phyloP scores from a whole-genome alignment of 345 rosid genomes.

The Draba incana region DNA sequence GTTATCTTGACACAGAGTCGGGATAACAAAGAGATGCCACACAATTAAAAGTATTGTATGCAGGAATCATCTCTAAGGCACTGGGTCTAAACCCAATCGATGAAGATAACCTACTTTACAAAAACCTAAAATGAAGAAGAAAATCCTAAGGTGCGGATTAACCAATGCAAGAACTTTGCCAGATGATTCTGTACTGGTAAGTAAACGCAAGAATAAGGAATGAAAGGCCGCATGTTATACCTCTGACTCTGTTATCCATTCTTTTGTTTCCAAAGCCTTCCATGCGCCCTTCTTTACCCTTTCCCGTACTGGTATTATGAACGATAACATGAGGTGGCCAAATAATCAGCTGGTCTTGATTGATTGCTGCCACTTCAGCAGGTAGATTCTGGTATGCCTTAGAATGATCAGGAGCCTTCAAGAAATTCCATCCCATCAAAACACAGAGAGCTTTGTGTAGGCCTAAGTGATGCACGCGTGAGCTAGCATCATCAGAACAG shows the following conservation, averaged over 20 bases:
- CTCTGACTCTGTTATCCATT: constrained; percentile 91
- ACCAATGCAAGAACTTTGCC: constrained; percentile 28
- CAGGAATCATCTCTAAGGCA: constrained; percentile 24
- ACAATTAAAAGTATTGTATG: not conserved
- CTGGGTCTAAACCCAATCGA: constrained; percentile 12
- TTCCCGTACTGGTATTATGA: constrained; percentile 93
- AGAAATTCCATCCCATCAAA: constrained; percentile 94
- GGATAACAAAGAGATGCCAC: constrained; percentile 28
- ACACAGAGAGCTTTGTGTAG: constrained; percentile 93
- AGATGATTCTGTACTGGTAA: constrained; percentile 13
- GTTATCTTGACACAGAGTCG: constrained; percentile 11
- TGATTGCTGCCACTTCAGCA: constrained; percentile 73
- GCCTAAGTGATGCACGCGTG: constrained; percentile 90
- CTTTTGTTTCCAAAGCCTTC: constrained; percentile 98
- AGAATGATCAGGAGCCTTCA: constrained; percentile 83
- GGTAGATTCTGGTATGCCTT: constrained; percentile 79
- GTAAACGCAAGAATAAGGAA: constrained; percentile 42
- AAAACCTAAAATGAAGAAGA: not conserved
- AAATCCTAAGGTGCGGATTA: constrained; percentile 17
- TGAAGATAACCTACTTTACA: constrained; percentile 26
- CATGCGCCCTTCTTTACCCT: constrained; percentile 90
- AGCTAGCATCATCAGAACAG: constrained; percentile 74
- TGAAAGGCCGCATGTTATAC: constrained; percentile 54
- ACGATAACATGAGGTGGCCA: constrained; percentile 97
- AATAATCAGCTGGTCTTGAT: constrained; percentile 85